phyloP scores from a whole-genome alignment of 352 stramenopile genomes.

The Thalassiosira allenii region DNA sequence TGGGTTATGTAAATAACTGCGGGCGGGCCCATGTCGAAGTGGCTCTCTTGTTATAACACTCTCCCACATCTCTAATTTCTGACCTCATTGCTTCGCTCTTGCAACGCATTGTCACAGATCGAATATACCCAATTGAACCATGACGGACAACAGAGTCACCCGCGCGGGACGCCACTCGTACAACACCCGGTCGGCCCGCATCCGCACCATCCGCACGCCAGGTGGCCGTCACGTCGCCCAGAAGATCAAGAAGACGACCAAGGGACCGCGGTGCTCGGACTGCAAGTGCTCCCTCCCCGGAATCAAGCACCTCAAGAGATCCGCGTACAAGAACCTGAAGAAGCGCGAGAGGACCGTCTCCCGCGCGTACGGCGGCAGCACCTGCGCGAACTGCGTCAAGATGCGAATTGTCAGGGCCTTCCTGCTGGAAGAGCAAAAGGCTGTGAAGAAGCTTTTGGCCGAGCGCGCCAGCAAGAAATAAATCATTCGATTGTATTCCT shows the following conservation, averaged over 20 bases:
- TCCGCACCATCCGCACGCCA: slow-evolving; percentile 95
- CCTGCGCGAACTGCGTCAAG: slow-evolving; percentile 93
- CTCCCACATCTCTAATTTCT: slow-evolving; percentile 11
- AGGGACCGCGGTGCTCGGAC: slow-evolving; percentile 95
- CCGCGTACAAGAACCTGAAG: slow-evolving; percentile 88
- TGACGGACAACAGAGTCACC: slow-evolving; percentile 95
- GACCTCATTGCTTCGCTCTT: slow-evolving; percentile 19
- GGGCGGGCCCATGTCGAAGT: slow-evolving; percentile 8
- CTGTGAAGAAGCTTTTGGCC: slow-evolving; percentile 98
- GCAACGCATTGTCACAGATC: slow-evolving; percentile 11
- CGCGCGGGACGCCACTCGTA: slow-evolving; percentile 97
- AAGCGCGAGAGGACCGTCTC: slow-evolving; percentile 94
- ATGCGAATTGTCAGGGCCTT: slow-evolving; percentile 97
- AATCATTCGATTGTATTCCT: slow-evolving; percentile 43
- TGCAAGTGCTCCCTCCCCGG: slow-evolving; percentile 92
- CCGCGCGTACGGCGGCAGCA: slow-evolving; percentile 96
- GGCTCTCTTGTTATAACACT: background rate
- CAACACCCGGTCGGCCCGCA: slow-evolving; percentile 94
- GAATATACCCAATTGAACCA: slow-evolving; percentile 41
- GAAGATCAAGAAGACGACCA: slow-evolving; percentile 94
- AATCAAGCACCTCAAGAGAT: slow-evolving; percentile 90
- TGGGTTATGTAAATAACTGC: slow-evolving; percentile 26
- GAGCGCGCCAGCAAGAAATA: slow-evolving; percentile 90
- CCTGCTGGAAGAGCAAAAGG: slow-evolving; percentile 99
- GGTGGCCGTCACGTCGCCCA: slow-evolving; percentile 93